Evolutionary conservation across 768 basidiomycete genomes (phyloP).

Genomic region (Mycena metata): DNA sequence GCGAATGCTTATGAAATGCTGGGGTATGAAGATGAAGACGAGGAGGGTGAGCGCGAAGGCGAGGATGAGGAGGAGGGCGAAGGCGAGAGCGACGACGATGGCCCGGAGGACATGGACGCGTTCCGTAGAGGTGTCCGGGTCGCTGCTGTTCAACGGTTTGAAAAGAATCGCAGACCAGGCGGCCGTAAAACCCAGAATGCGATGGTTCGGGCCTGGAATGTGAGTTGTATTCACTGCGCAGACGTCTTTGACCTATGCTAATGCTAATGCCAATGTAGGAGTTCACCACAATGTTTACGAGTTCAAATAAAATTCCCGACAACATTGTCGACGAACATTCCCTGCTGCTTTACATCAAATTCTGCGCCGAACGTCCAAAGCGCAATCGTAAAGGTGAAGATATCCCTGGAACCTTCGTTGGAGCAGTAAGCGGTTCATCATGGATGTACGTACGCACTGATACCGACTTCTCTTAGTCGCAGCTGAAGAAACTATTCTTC

Average conservation of each 20-base stretch:
- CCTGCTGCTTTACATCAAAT: conserved; percentile 35
- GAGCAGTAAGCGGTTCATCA: conserved; percentile 31
- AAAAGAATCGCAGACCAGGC: conserved; percentile 33
- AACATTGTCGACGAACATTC: conserved; percentile 42
- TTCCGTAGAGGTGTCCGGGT: conserved; percentile 20
- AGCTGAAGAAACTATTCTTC: conserved; percentile 40
- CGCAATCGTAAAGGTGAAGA: conserved; percentile 31
- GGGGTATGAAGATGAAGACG: conserved; percentile 22
- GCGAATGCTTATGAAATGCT: conserved; percentile 16
- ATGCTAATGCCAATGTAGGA: background rate
- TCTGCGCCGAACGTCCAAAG: conserved; percentile 33
- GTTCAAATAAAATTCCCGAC: conserved; percentile 23
- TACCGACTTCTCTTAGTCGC: conserved; percentile 25
- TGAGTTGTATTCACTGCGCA: background rate
- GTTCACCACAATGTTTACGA: conserved; percentile 9
- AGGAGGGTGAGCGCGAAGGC: background rate
- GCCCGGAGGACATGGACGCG: conserved; percentile 9
- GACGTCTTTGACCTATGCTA: background rate
- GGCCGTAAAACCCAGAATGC: conserved; percentile 31
- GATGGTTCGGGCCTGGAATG: conserved; percentile 30
- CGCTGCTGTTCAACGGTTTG: conserved; percentile 20
- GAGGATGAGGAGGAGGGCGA: conserved; percentile 7
- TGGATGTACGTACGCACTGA: too few relatives aligned
- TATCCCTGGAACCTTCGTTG: conserved; percentile 38
- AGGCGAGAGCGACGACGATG: conserved; percentile 28